phyloP scores from a whole-genome alignment of 495 filamentous ascomycete genomes.

The Lineolata rhizophorae region DNA sequence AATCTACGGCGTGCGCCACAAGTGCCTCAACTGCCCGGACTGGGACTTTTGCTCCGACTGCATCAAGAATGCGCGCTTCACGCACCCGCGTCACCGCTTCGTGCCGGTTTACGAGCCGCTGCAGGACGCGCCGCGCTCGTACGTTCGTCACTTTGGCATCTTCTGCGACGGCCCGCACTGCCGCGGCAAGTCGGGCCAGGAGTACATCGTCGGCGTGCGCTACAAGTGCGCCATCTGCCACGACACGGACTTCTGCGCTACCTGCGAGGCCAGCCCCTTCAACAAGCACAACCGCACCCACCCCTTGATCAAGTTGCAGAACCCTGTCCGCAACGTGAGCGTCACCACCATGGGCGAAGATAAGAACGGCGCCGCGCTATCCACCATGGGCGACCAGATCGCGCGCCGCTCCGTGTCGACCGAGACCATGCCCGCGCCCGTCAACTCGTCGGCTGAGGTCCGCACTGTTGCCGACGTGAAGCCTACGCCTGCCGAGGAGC shows the following conservation, averaged over 20 bases:
- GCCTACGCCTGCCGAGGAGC: slow-evolving; percentile 28
- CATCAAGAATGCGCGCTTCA: slow-evolving; percentile 35
- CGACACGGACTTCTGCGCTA: slow-evolving; percentile 81
- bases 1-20: slow-evolving; percentile 82
- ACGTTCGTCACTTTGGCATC: slow-evolving; percentile 48
- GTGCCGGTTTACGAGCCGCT: slow-evolving; percentile 69
- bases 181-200: slow-evolving; percentile 26
- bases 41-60: slow-evolving; percentile 91
- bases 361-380: slow-evolving; percentile 32
- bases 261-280: slow-evolving; percentile 69
- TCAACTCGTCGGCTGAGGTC: slow-evolving; percentile 37
- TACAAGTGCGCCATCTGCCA: slow-evolving; percentile 97
- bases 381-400: slow-evolving; percentile 41
- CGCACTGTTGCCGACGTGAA: slow-evolving; percentile 54
- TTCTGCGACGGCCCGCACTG: slow-evolving; percentile 94
- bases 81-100: slow-evolving; percentile 75
- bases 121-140: slow-evolving; percentile 23
- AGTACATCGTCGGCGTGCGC: slow-evolving; percentile 64
- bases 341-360: slow-evolving; percentile 70
- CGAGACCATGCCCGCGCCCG: slow-evolving; percentile 26
- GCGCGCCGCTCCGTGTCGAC: slow-evolving; percentile 25
- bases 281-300: slow-evolving; percentile 85
- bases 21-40: slow-evolving; percentile 92
- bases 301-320: slow-evolving; percentile 93
- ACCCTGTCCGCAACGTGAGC: slow-evolving; percentile 68